Base-by-base conservation (phyloP, 352 stramenopile genomes). In the Pythium coloratum region DNA sequence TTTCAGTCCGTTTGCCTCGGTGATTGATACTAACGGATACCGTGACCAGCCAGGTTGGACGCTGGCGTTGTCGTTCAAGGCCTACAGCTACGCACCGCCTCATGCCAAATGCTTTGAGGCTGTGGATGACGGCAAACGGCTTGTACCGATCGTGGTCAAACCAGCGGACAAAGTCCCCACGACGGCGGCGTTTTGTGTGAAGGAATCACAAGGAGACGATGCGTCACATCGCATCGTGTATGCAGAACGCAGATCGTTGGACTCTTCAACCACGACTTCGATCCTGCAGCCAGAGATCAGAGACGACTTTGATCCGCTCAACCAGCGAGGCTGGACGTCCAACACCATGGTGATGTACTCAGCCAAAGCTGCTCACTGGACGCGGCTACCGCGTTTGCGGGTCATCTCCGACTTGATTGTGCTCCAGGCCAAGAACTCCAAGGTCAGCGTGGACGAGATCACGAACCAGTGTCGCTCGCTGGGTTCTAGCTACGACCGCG, bases 361-460 rank as follows among this genome's bases (percentile, higher is more conserved):
- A 3, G 18, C 64, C 14, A 72, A 69, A 44, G 59, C 64, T 0
- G 67, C 42, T 9, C 36, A 70, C 38, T 84, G 75, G 77, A 59
- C 69, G 40, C 67, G 67, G 16, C 65, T 80, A 20, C 67, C 70
- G 7, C 38, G 46, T 1, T 36, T 82, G n/a, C 69, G 61, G 2
- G 40, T 84, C 18, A 71, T 81, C 24, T 63, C 67, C 3, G 77
- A 82, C 32, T 73, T 84, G 20, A 28, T 75, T 7, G 58, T 82
- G 24, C 40, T 84, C 1, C 69, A 84, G 44, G 77, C 72, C 0
- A 46, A 69, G 1, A 57, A 49, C 30, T 34, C 49, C 18, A 75
- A 70, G 28, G 59, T 70, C 2, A 73, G 38, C 38, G 55, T 82
- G 1, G 77, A 84, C 13, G 71, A 77, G 5, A 55, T 84, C 42